Percentiles rank a stretch among this genome's conserved stretches.
phyloP scores from a whole-genome alignment of 2,329 filamentous ascomycete species.

The Sphaerulina populicola region DNA sequence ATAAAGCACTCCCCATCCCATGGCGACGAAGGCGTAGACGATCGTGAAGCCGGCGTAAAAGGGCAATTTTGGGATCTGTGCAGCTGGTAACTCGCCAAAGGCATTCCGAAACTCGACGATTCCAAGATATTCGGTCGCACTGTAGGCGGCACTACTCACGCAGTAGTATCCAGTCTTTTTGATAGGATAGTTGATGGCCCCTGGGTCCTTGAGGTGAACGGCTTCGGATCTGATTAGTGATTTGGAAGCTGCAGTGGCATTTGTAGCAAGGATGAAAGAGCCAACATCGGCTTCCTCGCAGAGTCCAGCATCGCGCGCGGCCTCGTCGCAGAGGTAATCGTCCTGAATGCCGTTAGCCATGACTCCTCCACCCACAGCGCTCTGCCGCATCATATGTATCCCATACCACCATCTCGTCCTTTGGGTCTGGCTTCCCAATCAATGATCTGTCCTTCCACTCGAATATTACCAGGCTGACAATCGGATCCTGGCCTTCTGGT shows the following conservation, averaged over 20 bases:
- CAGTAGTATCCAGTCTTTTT: conserved; percentile 95
- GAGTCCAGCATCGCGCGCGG: conserved; percentile 57
- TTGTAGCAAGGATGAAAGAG: conserved; percentile 70
- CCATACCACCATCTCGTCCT: conserved; percentile 22
- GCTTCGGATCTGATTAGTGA: conserved; percentile 70
- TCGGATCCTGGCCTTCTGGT: conserved; percentile 57
- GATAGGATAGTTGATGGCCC: conserved; percentile 70
- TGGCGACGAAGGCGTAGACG: conserved; percentile 77
- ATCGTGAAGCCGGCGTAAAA: conserved; percentile 95
- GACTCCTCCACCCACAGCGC: not conserved
- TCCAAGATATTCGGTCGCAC: conserved; percentile 61
- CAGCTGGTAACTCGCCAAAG: conserved; percentile 88
- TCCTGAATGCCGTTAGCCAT: conserved; percentile 37
- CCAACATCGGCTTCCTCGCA: conserved; percentile 74
- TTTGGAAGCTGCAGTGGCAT: conserved; percentile 63
- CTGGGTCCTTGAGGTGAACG: conserved; percentile 68
- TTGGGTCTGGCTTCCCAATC: conserved; percentile 59
- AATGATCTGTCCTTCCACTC: conserved; percentile 82
- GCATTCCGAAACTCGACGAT: conserved; percentile 90
- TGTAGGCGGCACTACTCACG: conserved; percentile 67
- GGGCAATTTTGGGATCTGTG: conserved; percentile 91
- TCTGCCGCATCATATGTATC: not conserved
- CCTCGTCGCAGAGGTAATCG: conserved; percentile 67
- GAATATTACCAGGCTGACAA: conserved; percentile 80
- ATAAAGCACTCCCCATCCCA: conserved; percentile 91